Conservation (phyloP, 2,329 filamentous ascomycete genomes). For the Hymenoscyphus albidus region DNA sequence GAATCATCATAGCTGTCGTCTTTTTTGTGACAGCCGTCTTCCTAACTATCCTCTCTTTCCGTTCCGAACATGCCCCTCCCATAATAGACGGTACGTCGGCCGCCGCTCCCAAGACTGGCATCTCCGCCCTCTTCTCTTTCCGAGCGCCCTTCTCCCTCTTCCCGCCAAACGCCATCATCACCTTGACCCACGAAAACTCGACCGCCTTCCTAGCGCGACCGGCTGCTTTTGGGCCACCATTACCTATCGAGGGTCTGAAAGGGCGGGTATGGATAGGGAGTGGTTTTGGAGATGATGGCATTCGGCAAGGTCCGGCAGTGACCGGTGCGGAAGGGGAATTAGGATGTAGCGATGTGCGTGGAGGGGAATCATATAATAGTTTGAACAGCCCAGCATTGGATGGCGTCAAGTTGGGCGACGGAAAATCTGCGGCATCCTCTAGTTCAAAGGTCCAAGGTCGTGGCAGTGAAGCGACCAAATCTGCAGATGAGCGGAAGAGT, state of each 20-base stretch:
- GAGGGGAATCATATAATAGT: constrained; percentile 56
- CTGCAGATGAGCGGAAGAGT: constrained; percentile 26
- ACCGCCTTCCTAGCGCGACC: constrained; percentile 93
- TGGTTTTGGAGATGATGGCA: constrained; percentile 77
- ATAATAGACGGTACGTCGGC: constrained; percentile 21
- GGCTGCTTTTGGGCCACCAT: constrained; percentile 81
- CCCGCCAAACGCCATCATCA: constrained; percentile 91
- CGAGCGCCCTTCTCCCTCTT: constrained; percentile 81
- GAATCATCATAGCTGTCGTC: constrained; percentile 32
- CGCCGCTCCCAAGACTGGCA: constrained; percentile 36
- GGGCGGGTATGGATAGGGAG: constrained; percentile 91
- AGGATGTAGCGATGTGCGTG: constrained; percentile 90
- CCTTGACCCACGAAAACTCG: constrained; percentile 94
- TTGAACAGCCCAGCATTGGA: constrained; percentile 19
- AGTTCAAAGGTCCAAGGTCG: constrained; percentile 42
- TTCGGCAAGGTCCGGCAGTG: constrained; percentile 52
- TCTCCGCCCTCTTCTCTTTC: constrained; percentile 64
- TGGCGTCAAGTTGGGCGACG: constrained; percentile 21
- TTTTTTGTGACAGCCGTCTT: constrained; percentile 32
- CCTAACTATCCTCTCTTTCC: constrained; percentile 32
- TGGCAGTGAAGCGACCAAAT: constrained; percentile 30
- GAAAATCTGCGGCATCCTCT: constrained; percentile 32
- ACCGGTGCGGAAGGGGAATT: constrained; percentile 71
- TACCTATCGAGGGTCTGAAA: constrained; percentile 74
- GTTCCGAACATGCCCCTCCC: constrained; percentile 28